Evolutionary conservation across 2,329 filamentous ascomycete genomes (phyloP).

Genomic region (Fusarium concolor): DNA sequence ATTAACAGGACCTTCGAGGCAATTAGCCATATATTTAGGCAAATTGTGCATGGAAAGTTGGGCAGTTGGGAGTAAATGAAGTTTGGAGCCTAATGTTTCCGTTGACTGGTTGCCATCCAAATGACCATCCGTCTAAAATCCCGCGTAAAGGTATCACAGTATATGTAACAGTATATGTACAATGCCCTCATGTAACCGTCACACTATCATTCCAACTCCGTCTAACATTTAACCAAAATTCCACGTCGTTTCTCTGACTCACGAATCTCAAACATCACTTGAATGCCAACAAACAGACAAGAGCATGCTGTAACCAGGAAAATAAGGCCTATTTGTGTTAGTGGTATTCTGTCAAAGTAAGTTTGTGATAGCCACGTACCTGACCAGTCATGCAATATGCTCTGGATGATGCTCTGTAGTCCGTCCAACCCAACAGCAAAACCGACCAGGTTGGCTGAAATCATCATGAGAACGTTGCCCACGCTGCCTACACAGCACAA

Average conservation of each 20-base stretch:
- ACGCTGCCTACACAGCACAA: slow-evolving; percentile 85
- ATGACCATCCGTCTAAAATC: not conserved
- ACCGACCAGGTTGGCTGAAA: slow-evolving; percentile 92
- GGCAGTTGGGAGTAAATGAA: not conserved
- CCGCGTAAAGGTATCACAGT: slow-evolving; percentile 31
- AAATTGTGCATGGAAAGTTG: not conserved
- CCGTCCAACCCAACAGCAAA: slow-evolving; percentile 95
- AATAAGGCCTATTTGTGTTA: slow-evolving; percentile 64
- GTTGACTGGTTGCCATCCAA: slow-evolving; percentile 18
- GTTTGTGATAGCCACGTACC: slow-evolving; percentile 58
- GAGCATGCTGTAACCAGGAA: slow-evolving; percentile 79
- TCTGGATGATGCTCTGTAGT: slow-evolving; percentile 77
- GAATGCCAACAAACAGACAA: slow-evolving; percentile 85
- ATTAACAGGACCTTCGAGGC: not conserved
- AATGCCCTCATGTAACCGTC: slow-evolving; percentile 1
- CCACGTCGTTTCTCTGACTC: slow-evolving; percentile 86
- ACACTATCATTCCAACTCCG: not conserved
- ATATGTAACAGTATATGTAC: slow-evolving; percentile 35
- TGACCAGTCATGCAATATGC: slow-evolving; percentile 80
- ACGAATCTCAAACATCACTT: slow-evolving; percentile 96
- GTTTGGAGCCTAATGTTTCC: not conserved
- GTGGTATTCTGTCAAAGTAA: slow-evolving; percentile 37
- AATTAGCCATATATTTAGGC: not conserved
- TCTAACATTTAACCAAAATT: slow-evolving; percentile 83
- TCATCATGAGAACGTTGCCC: slow-evolving; percentile 92